Evolutionary conservation across 139 green algal species (phyloP), one percentile per base, ranked within the genome.

Genomic region (Chlamydomonas sphaeroides): DNA sequence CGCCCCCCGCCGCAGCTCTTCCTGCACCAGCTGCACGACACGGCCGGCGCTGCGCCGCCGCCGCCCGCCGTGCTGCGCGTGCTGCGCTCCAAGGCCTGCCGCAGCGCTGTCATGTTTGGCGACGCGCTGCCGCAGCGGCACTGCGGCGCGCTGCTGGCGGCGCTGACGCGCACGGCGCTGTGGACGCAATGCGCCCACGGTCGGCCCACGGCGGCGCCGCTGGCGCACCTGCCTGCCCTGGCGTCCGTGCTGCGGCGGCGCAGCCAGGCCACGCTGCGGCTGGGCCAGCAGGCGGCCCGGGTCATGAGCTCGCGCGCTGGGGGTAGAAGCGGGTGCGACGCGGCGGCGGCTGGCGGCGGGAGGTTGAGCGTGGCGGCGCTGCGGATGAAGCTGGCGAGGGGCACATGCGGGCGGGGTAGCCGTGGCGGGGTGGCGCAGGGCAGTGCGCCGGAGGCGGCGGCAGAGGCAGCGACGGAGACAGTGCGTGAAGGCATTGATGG

Each of bases 41-140:
- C 87, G 0, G 48, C 49, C 23, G 88, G 85, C 0, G 71, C 82
- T 0, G 57, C 28, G 1, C 61, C 70, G 0, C 35, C 88, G 73
- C 93, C 93, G 0, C 65, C 91, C 0, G 89, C 83, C 3, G 88
- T 92, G 33, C 42, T 86, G 32, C 80, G 90, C 36, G 80, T 93
- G 59, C 88, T 96, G 45, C 79, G 78, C 11, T 94, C 88, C 53
- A 93, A 94, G 74, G 92, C 95, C 3, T 98, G 95, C 88, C 90
- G 95, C 23, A 79, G 69, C 3, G 94, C 95, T 8, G 85, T 98
- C 85, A 98, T 96, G 95, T 98, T 97, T 85, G 94, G 93, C 0
- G 89, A 97, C 84, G 10, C n/a, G 35, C 90, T 98, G 38, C 28
- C 21, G 2, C 67, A 33, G 3, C 30, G 23, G 5, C 66, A 93